Evolutionary conservation across 495 filamentous ascomycete genomes (phyloP).

Genomic region (Aspergillus wentii): DNA sequence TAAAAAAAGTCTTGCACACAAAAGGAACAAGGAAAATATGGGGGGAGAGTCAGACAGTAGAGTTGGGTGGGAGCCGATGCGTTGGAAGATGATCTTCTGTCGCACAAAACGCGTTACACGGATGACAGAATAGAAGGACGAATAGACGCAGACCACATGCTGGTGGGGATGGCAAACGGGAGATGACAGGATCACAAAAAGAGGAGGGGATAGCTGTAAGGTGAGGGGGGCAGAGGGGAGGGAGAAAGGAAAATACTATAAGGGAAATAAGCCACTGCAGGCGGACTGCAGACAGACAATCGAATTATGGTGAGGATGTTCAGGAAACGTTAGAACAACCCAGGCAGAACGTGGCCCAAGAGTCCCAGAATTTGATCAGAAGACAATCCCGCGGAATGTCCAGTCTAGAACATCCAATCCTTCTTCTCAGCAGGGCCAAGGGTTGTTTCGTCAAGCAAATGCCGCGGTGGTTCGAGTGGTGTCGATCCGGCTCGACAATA

Average conservation of each 20-base stretch:
- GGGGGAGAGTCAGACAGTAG: conserved; percentile 7
- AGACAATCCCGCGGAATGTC: conserved; percentile 24
- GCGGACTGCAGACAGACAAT: too few relatives aligned
- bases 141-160: conserved; percentile 43
- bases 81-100: conserved; percentile 13
- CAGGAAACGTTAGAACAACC: conserved; percentile 5
- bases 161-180: conserved; percentile 15
- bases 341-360: conserved; percentile 15
- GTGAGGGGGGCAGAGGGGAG: conserved; percentile 11
- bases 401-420: conserved; percentile 26
- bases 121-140: conserved; percentile 23
- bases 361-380: conserved; percentile 17
- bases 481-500: too few relatives aligned
- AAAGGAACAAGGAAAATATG: conserved; percentile 7
- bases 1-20: conserved; percentile 5
- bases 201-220: conserved; percentile 8
- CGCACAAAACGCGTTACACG: conserved; percentile 38
- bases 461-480: too few relatives aligned
- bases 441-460: too few relatives aligned
- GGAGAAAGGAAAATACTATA: conserved; percentile 6
- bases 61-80: too few relatives aligned
- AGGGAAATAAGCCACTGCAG: too few relatives aligned
- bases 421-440: conserved; percentile 7
- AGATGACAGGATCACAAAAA: conserved; percentile 7
- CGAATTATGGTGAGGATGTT: too few relatives aligned